Base-by-base conservation (phyloP, 805 yeast genomes). In the Candida ascalaphidarum region DNA sequence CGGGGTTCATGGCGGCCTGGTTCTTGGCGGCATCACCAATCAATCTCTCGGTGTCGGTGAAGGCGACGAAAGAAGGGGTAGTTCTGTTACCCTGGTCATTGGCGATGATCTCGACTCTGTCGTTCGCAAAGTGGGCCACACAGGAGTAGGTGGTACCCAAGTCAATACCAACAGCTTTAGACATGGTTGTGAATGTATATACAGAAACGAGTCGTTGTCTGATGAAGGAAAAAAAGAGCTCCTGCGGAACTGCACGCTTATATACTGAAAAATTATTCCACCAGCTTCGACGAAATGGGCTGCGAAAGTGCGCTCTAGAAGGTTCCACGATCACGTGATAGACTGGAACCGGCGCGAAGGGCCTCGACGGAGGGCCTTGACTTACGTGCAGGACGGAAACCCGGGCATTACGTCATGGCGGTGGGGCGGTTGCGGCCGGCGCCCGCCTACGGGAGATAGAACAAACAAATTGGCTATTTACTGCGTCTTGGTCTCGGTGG, bases 41-140 rank as follows among this genome's bases (percentile, higher is more conserved):
- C 49, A 49, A 46, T 44, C 54, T 44, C 40, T 49, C 55, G 31
- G 51, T 32, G 50, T 46, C 50, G 34, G 54, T 48, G 54, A 49
- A 49, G 26, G 48, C 55, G 29, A 49, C 55, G 43, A 49, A 48
- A 39, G 55, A 49, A 19, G 55, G 55, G 12, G 55, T 49, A 40
- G 51, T 46, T 47, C 55, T 48, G 54, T 49, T 49, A 46, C 55
- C 55, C 34, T 49, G 55, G 36, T 49, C 55, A 40, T 49, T 48
- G 43, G 55, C 55, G 26, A 49, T 49, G 29, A 49, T 49, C 39
- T 48, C 55, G 25, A 49, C 55, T 41, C 53, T 48, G 41, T 46
- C 53, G 41, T 49, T 49, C 43, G 54, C 42, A 34, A 47, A 49
- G 50, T 48, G 51, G 14, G 55, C 55, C 35, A 49, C 55, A 48